Evolutionary conservation across 768 basidiomycete genomes (phyloP).

Genomic region (Arthromyces matolae): DNA sequence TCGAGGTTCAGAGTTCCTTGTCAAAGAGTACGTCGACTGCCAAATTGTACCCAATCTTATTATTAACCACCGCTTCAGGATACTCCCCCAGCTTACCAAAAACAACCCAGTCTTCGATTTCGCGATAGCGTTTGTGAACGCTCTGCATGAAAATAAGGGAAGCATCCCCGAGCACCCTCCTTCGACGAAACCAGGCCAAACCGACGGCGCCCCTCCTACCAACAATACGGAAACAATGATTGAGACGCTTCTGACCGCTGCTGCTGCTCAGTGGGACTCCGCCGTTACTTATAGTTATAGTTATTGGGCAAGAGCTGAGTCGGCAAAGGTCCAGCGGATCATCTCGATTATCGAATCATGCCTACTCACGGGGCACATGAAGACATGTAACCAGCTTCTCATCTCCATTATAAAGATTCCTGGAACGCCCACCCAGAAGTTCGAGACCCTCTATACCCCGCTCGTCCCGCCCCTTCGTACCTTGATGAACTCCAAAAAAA

Average conservation of each 20-base stretch:
- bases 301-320: neutral
- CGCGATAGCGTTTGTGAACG: conserved; percentile 21
- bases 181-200: neutral
- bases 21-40: conserved; percentile 19
- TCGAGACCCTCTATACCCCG: conserved; percentile 24
- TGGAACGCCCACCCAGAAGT: conserved; percentile 15
- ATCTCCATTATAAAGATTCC: conserved; percentile 18
- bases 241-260: conserved; percentile 14
- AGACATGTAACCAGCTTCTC: conserved; percentile 21
- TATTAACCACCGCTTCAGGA: conserved; percentile 4
- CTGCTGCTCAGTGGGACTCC: conserved; percentile 19
- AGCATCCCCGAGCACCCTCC: conserved; percentile 9
- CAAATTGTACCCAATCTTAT: neutral
- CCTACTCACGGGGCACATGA: conserved; percentile 17
- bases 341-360: conserved; percentile 23
- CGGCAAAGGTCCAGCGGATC: conserved; percentile 21
- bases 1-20: conserved; percentile 18
- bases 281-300: neutral
- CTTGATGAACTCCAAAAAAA: conserved; percentile 12
- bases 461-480: conserved; percentile 22
- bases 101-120: conserved; percentile 20
- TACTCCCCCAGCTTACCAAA: conserved; percentile 22
- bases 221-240: conserved; percentile 11
- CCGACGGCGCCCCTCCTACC: neutral
- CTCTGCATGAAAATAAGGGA: conserved; percentile 17